These are phyloP conservation scores for Aspergillus homomorphus DNA, from an alignment of 495 filamentous ascomycete genomes.

Conservation along the genomic window DNA sequence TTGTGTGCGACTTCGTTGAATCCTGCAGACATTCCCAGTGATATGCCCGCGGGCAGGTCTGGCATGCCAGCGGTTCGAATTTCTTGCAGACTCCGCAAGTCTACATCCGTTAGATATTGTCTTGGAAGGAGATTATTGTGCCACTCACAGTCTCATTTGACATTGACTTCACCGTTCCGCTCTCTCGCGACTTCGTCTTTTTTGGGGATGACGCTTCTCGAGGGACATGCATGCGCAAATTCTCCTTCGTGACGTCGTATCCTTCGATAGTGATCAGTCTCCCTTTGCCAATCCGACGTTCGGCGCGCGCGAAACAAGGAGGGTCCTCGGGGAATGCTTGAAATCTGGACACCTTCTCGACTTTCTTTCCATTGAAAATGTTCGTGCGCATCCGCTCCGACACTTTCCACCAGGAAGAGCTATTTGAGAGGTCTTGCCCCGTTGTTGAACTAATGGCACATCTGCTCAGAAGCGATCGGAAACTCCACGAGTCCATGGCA, in stretches of 20 bases:
- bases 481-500: background rate
- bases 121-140: background rate
- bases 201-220: conserved; percentile 46
- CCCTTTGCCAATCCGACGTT: conserved; percentile 55
- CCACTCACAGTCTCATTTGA: conserved; percentile 45
- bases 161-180: conserved; percentile 40
- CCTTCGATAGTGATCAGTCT: conserved; percentile 59
- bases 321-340: background rate
- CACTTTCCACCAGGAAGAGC: conserved; percentile 48
- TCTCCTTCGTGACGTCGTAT: conserved; percentile 58
- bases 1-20: conserved; percentile 26
- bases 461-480: background rate
- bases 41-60: conserved; percentile 55
- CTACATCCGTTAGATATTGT: conserved; percentile 12
- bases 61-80: conserved; percentile 45
- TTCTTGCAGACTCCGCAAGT: conserved; percentile 58
- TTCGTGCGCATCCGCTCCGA: conserved; percentile 59
- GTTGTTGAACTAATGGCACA: background rate
- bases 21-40: conserved; percentile 51
- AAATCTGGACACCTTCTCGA: conserved; percentile 26
- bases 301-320: conserved; percentile 33
- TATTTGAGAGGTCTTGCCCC: background rate
- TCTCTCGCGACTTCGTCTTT: conserved; percentile 36
- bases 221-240: conserved; percentile 36
- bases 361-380: conserved; percentile 51